Evolutionary conservation across 495 filamentous ascomycete species (phyloP).

Genomic region (Xylaria palmicola): DNA sequence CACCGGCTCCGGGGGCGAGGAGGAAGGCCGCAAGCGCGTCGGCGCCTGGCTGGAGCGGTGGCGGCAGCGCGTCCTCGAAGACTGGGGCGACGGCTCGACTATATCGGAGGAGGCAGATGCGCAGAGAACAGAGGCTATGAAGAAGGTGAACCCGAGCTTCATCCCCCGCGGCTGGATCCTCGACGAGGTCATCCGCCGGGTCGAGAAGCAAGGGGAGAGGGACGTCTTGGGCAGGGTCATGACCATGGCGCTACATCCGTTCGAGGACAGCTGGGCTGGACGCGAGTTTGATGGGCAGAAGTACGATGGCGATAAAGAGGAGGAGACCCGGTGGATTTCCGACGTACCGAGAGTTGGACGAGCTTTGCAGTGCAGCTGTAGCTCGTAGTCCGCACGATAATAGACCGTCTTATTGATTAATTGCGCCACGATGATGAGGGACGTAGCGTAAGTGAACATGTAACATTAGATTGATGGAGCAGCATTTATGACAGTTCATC

Average conservation of each 20-base stretch:
- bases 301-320: slow-evolving; percentile 57
- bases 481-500: too few species aligned
- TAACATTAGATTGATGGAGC: too few species aligned
- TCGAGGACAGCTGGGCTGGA: slow-evolving; percentile 73
- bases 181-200: slow-evolving; percentile 84
- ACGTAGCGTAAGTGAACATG: neutral
- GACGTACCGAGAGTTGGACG: slow-evolving; percentile 77
- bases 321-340: slow-evolving; percentile 81
- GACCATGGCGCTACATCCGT: slow-evolving; percentile 78
- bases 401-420: neutral
- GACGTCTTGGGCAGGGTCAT: slow-evolving; percentile 72
- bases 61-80: slow-evolving; percentile 63
- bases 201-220: slow-evolving; percentile 80
- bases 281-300: slow-evolving; percentile 34
- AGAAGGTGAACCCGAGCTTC: slow-evolving; percentile 85
- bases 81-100: slow-evolving; percentile 56
- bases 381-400: slow-evolving; percentile 31
- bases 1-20: slow-evolving; percentile 54
- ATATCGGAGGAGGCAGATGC: slow-evolving; percentile 50
- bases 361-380: slow-evolving; percentile 90
- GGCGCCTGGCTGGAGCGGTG: slow-evolving; percentile 75
- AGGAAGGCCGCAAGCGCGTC: slow-evolving; percentile 61
- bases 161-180: slow-evolving; percentile 86
- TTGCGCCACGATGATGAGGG: neutral
- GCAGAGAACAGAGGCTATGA: slow-evolving; percentile 71